These are phyloP conservation scores for Pestalotiopsis sp. DNA, from an alignment of 2,329 filamentous ascomycete genomes.

Conservation along the genomic window DNA sequence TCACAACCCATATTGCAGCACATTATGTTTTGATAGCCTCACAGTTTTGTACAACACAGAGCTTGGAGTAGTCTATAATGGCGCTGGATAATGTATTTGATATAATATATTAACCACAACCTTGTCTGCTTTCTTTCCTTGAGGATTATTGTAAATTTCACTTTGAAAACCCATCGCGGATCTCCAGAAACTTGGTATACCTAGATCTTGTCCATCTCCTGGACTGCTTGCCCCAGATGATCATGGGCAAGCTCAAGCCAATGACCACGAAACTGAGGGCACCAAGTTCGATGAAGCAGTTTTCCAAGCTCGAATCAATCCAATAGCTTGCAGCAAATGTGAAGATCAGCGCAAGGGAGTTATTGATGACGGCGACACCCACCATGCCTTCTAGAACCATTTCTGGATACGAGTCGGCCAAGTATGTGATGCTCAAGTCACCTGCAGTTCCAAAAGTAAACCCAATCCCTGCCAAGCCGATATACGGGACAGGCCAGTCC, in stretches of 20 bases:
- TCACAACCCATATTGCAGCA: too few relatives aligned
- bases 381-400: conserved; percentile 62
- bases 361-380: conserved; percentile 59
- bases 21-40: too few relatives aligned
- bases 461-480: conserved; percentile 58
- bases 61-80: too few relatives aligned
- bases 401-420: conserved; percentile 57
- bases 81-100: too few relatives aligned
- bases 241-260: conserved; percentile 54
- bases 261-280: conserved; percentile 53
- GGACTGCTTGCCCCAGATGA: conserved; percentile 51
- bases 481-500: conserved; percentile 55
- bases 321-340: conserved; percentile 53
- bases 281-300: conserved; percentile 54
- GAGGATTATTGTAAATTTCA: background rate
- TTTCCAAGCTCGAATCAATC: conserved; percentile 46
- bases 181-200: conserved; percentile 48
- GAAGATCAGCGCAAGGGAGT: conserved; percentile 54
- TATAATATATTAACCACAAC: too few relatives aligned
- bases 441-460: conserved; percentile 49
- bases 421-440: conserved; percentile 55
- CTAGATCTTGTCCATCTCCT: conserved; percentile 47
- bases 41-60: too few relatives aligned
- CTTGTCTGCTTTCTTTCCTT: too few relatives aligned
- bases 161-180: conserved; percentile 40